Base-by-base conservation (phyloP, 192 early-diverging fungal species). In the Jimgerdemannia flammicorona region DNA sequence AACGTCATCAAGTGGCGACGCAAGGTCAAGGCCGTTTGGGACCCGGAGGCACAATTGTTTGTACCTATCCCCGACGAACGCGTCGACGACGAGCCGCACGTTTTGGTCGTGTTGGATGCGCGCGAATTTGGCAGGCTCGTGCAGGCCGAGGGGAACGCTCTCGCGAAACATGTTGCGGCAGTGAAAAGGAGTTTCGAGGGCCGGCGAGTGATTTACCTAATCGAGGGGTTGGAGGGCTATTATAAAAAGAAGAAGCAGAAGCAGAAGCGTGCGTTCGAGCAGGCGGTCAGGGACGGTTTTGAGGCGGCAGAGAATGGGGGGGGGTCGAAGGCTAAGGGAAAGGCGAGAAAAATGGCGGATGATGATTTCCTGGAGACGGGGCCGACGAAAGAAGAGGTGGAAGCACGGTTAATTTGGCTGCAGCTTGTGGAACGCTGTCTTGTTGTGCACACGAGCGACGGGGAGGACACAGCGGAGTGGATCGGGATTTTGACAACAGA, bases 1-100 rank as follows among this genome's bases (percentile, higher is more conserved):
- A 74, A 81, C 65, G 73, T 72, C 9, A 67, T 85, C 0, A 81
- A 75, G 69, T 88, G 86, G 86, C 74, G 72, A 49, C 83, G 81
- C 4, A 71, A 72, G 19, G 69, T 75, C 10, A 43, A 2, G 7
- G 59, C 71, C 0, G 78, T 78, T 17, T 84, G 79, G 73, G 80
- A 86, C 66, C 43, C 63, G 3, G 75, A 76, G 3, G 44, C 75
- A 11, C 79, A 80, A 49, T 41, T 44, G 1, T 83, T 82, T 67
- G 66, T 79, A 41, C 78, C 77, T 0, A 68, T 76, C 66, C 40
- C 42, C 4, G 20, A 74, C 10, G 67, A 69, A 10, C 70, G 73
- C 3, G 73, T 83, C 6, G 69, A 74, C 7, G 64, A 80, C 4
- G 81, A 86, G 29, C 44, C 73, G 7, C 72, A 77, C 67, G 69